Base-by-base conservation (phyloP, 2,329 filamentous ascomycete species). In the Exophiala dermatitidis region DNA sequence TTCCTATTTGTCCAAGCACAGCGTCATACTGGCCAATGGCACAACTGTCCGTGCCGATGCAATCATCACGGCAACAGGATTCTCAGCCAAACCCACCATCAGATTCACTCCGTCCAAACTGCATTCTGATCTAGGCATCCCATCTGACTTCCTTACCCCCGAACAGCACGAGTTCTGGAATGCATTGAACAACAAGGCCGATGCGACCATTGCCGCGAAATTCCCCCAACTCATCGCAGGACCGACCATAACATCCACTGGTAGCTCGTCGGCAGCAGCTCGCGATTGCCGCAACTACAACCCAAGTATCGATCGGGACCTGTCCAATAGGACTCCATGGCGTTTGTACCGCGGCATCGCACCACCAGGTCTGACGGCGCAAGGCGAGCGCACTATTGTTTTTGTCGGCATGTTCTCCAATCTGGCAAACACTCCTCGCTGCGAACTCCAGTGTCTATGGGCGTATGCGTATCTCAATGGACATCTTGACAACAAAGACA, bases 381-480 rank as follows among this genome's bases (percentile, higher is more conserved):
- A 68, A 4, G 67, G 66, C 3, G 67, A 71, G 19, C 70, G 72
- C 12, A 73, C 72, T 1, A 65, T 79, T 4, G 76, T 73, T 3
- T 80, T 80, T 60, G 58, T 73, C 26, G 76, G 77, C 30, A 68
- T 76, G 46, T 64, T 74, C 12, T 71, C 69, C 59, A 74, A 72
- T 54, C 67, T 77, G 52, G 69, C 75, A 4, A 74, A 78, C 49
- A 64, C 69, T 0, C 60, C 74, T 12, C 57, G 57, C 9, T 54
- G 53, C 36, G 59, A 61, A 30, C 60, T 73, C 2, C 73, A 77
- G 48, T 78, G 78, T 0, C 70, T 86, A 2, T 86, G 83, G 83
- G 74, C 85, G 31, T 72, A 75, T 0, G 83, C 85, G 0, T 88
- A 82, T 64, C 77, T 90, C 29, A 61, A 45, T 8, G 67, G 70